Evolutionary conservation across 176 grass and related monocot species (phyloP).

Genomic region (Rhynchospora pubera): DNA sequence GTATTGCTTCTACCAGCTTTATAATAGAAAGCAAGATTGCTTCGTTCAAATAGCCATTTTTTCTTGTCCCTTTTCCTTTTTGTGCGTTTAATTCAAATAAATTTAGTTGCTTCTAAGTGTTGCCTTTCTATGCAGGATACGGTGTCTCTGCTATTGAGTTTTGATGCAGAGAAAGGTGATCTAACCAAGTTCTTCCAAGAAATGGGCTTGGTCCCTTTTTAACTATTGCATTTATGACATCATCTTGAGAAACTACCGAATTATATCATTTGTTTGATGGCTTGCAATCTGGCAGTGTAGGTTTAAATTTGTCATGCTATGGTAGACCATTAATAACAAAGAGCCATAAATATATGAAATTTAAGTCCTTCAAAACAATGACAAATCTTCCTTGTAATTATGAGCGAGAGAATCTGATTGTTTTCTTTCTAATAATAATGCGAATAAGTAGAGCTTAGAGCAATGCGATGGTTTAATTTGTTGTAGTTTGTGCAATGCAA

Average conservation of each 20-base stretch:
- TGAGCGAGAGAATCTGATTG: no score
- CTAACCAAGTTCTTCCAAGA: constrained; percentile 52
- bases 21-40: neutral
- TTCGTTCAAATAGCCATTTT: neutral
- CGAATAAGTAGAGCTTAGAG: neutral
- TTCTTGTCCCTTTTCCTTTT: constrained; percentile 12
- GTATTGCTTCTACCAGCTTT: neutral
- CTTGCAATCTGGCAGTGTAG: neutral
- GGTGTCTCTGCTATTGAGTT: constrained; percentile 52
- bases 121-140: constrained; percentile 37
- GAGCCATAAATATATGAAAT: neutral
- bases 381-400: neutral
- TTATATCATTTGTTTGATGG: neutral
- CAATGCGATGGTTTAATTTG: neutral
- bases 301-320: neutral
- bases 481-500: neutral
- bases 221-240: neutral
- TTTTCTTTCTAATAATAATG: neutral
- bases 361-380: neutral
- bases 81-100: neutral
- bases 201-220: constrained; percentile 18
- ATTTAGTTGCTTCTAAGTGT: neutral
- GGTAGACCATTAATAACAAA: neutral
- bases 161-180: constrained; percentile 56
- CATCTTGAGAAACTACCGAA: neutral